Evolutionary conservation across 2,329 filamentous ascomycete genomes (phyloP).

Genomic region (Pseudogymnoascus sp.): DNA sequence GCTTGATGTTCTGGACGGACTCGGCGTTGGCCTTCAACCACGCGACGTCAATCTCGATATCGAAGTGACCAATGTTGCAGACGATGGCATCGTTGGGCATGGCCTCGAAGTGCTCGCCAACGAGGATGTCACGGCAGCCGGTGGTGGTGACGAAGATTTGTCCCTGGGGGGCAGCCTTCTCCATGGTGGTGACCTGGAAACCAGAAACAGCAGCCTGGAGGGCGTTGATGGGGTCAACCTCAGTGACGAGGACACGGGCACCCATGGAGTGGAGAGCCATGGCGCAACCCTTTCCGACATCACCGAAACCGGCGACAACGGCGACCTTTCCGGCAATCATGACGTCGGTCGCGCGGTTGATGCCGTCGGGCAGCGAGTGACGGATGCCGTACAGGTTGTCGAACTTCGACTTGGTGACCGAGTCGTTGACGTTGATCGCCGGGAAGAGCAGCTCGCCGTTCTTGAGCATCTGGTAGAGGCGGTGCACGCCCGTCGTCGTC

Average conservation of each 20-base stretch:
- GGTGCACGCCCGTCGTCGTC: slow-evolving; percentile 99
- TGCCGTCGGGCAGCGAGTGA: too few relatives aligned
- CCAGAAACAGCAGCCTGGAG: slow-evolving; percentile 97
- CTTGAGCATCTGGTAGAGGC: slow-evolving; percentile 98
- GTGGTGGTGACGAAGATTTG: slow-evolving; percentile 99
- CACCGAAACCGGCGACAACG: slow-evolving; percentile 95
- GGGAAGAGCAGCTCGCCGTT: slow-evolving; percentile 82
- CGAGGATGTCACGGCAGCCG: slow-evolving; percentile 96
- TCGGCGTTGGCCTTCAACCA: slow-evolving; percentile 97
- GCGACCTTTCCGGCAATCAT: slow-evolving; percentile 99
- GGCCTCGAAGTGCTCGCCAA: slow-evolving; percentile 82
- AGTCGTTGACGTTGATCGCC: slow-evolving; percentile 99
- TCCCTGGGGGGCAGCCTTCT: slow-evolving; percentile 79
- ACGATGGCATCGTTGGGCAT: slow-evolving; percentile 99
- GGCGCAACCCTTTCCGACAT: slow-evolving; percentile 98
- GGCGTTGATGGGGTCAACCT: slow-evolving; percentile 99
- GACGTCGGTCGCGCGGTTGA: slow-evolving; percentile 99
- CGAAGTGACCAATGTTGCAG: slow-evolving; percentile 99
- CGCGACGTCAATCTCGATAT: slow-evolving; percentile 99
- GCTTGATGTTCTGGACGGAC: slow-evolving; percentile 97
- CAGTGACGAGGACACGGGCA: slow-evolving; percentile 91
- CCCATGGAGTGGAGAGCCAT: slow-evolving; percentile 95
- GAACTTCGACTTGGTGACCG: slow-evolving; percentile 99
- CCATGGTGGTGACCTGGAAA: slow-evolving; percentile 96
- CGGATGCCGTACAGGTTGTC: slow-evolving; percentile 99